phyloP scores from a whole-genome alignment of 2,329 filamentous ascomycete genomes.

The Arthroderma sp. region DNA sequence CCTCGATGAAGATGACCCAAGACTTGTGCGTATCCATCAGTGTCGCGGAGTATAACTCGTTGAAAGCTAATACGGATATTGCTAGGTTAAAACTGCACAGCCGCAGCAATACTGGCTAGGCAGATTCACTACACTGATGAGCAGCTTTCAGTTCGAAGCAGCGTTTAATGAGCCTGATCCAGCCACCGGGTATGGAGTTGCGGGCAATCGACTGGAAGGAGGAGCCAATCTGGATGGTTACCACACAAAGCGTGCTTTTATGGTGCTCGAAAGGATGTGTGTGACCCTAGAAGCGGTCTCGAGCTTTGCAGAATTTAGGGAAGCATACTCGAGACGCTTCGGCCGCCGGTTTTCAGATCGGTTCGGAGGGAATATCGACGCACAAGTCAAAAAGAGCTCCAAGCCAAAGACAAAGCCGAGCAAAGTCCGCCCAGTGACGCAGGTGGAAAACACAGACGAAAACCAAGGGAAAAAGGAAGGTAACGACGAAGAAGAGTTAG shows the following conservation, averaged over 20 bases:
- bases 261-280: conserved; percentile 22
- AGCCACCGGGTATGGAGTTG: conserved; percentile 14
- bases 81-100: conserved; percentile 15
- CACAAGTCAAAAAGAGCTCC: background rate
- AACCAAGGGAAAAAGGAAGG: conserved; percentile 2
- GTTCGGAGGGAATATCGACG: conserved; percentile 3
- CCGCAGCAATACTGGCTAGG: conserved; percentile 21
- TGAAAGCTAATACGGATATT: background rate
- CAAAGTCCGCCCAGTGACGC: background rate
- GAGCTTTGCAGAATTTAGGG: conserved; percentile 21
- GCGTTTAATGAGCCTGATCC: conserved; percentile 19
- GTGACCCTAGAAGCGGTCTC: conserved; percentile 21
- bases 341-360: conserved; percentile 14
- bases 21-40: no score
- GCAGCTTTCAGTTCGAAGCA: conserved; percentile 21
- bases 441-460: background rate
- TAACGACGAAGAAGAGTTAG: conserved; percentile 5
- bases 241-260: conserved; percentile 22
- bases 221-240: conserved; percentile 15
- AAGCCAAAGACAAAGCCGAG: background rate
- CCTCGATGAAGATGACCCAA: no score
- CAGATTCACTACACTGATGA: conserved; percentile 19
- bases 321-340: conserved; percentile 14
- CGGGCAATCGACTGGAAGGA: conserved; percentile 1
- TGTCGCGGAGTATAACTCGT: no score